Evolutionary conservation across 345 rosid species (phyloP).

Genomic region (Mercurialis annua): DNA sequence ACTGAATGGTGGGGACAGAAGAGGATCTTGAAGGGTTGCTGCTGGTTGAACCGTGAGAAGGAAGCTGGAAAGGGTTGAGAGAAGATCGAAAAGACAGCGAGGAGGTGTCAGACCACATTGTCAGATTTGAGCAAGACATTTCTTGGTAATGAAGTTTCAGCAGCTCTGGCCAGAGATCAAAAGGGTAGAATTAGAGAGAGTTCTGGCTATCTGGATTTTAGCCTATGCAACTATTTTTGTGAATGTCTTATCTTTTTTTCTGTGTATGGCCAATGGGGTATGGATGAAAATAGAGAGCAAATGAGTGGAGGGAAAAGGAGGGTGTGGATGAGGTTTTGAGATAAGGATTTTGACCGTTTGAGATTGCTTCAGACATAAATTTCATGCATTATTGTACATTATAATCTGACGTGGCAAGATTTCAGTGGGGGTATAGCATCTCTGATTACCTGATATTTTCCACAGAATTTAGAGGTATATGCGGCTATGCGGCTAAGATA

Average conservation of each 20-base stretch:
- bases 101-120: conserved; percentile 78
- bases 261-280: conserved; percentile 18
- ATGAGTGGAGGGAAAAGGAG: conserved; percentile 53
- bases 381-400: conserved; percentile 2
- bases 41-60: conserved; percentile 35
- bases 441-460: neutral
- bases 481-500: conserved; percentile 12
- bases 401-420: conserved; percentile 28
- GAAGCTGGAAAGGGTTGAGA: conserved; percentile 58
- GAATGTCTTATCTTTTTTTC: conserved; percentile 36
- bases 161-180: conserved; percentile 11
- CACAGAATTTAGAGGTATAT: conserved; percentile 15
- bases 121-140: conserved; percentile 82
- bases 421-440: neutral
- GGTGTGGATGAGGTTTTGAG: conserved; percentile 62
- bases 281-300: conserved; percentile 32
- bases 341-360: conserved; percentile 63
- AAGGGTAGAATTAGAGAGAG: conserved; percentile 10
- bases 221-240: conserved; percentile 1
- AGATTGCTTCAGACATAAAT: conserved; percentile 26
- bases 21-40: conserved; percentile 47
- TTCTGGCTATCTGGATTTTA: conserved; percentile 12
- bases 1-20: conserved; percentile 51
- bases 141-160: conserved; percentile 9
- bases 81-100: conserved; percentile 65